Percentiles rank a stretch among this genome's conserved stretches.
phyloP scores from a whole-genome alignment of 2,329 filamentous ascomycete genomes.

The Penicillium sp. region DNA sequence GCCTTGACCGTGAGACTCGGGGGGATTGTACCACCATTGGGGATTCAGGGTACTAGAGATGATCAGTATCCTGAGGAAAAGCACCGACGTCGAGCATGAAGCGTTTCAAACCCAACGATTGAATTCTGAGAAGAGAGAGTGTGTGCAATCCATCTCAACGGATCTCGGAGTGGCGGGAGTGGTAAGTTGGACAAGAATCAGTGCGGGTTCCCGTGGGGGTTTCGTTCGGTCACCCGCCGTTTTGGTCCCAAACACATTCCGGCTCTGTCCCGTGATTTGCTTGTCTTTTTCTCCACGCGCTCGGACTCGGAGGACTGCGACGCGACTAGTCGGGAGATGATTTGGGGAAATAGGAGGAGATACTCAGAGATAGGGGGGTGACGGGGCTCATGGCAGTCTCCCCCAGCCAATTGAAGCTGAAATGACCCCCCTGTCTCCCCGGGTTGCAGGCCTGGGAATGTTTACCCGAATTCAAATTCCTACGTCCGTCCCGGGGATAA shows the following conservation, averaged over 20 bases:
- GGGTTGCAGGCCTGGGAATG: neutral
- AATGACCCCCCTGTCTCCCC: neutral
- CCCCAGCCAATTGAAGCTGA: neutral
- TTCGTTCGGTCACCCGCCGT: conserved; percentile 8
- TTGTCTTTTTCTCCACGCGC: neutral
- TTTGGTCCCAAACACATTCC: neutral
- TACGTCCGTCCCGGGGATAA: neutral
- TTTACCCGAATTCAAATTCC: neutral
- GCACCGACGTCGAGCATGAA: neutral
- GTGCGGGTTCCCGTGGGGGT: conserved; percentile 7
- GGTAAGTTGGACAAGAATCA: conserved; percentile 1
- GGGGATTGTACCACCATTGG: too few relatives aligned
- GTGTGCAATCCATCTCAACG: neutral
- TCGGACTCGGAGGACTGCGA: neutral
- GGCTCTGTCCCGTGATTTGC: neutral
- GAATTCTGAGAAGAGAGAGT: neutral
- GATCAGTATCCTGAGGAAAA: neutral
- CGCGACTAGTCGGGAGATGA: neutral
- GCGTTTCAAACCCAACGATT: too few relatives aligned
- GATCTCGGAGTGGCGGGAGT: neutral
- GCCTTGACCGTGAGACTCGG: neutral
- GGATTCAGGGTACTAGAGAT: neutral
- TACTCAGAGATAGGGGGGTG: neutral
- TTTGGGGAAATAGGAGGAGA: neutral
- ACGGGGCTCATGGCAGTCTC: neutral